phyloP scores from a whole-genome alignment of 2,329 filamentous ascomycete genomes.

The Thyridium curvatum region DNA sequence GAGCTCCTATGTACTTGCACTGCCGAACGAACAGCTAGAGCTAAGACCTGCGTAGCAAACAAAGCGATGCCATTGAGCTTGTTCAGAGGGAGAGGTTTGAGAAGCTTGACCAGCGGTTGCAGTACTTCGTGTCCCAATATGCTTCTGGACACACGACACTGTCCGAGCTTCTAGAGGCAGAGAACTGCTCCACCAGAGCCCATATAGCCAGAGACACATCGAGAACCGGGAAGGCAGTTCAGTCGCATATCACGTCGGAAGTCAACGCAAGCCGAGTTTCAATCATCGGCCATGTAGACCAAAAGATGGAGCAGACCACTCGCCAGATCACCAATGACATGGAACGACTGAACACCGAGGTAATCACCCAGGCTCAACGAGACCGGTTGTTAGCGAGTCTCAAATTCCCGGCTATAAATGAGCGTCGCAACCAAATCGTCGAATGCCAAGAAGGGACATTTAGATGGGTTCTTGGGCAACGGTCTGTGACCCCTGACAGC shows the following conservation, averaged over 20 bases:
- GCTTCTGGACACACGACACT: too few species aligned
- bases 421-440: constrained; percentile 6
- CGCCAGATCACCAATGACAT: too few species aligned
- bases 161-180: too few species aligned
- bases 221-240: neutral
- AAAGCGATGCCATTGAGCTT: neutral
- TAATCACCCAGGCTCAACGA: neutral
- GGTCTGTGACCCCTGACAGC: neutral
- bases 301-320: neutral
- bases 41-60: neutral
- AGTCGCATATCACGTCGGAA: neutral
- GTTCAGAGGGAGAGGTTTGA: neutral
- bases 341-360: neutral
- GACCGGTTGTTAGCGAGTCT: constrained; percentile 7
- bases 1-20: neutral
- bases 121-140: too few species aligned
- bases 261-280: neutral
- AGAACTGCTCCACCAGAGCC: neutral
- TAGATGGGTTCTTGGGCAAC: neutral
- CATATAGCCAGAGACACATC: neutral
- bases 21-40: neutral
- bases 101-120: too few species aligned
- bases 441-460: constrained; percentile 5
- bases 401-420: constrained; percentile 9
- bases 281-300: neutral